Evolutionary conservation across 1,139 yeast genomes (phyloP).

Genomic region (Candida glucosophila): DNA sequence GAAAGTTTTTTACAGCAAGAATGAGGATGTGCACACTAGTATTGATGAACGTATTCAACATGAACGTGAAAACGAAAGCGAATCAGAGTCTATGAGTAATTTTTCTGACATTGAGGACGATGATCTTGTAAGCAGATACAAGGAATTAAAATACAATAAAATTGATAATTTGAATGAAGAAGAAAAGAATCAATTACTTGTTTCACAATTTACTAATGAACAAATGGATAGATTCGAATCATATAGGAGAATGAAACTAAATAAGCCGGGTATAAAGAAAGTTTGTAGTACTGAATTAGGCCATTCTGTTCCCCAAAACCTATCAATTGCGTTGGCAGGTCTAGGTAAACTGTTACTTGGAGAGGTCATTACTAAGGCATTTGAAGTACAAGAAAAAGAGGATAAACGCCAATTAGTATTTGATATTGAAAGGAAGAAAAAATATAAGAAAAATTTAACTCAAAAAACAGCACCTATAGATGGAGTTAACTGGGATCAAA

Average conservation of each 20-base stretch:
- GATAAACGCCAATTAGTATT: conserved; percentile 33
- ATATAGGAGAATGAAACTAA: conserved; percentile 74
- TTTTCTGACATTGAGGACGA: conserved; percentile 30
- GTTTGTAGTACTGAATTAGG: conserved; percentile 73
- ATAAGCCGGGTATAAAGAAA: conserved; percentile 72
- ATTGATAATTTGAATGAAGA: conserved; percentile 25
- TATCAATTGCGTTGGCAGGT: conserved; percentile 79
- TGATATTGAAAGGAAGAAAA: conserved; percentile 31
- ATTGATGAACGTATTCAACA: conserved; percentile 3
- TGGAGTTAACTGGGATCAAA: conserved; percentile 22
- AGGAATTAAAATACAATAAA: conserved; percentile 14
- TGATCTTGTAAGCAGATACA: conserved; percentile 25
- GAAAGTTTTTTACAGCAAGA: conserved; percentile 31
- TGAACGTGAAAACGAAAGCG: conserved; percentile 7
- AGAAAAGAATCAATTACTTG: conserved; percentile 56
- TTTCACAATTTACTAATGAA: conserved; percentile 67
- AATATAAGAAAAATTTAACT: conserved; percentile 19
- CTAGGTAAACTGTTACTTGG: conserved; percentile 83
- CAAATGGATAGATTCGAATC: conserved; percentile 88
- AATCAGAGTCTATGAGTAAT: conserved; percentile 16
- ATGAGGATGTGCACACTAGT: conserved; percentile 9
- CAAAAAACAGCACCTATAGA: conserved; percentile 21
- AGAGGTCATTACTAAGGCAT: conserved; percentile 76
- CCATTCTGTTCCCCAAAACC: conserved; percentile 76
- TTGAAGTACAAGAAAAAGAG: conserved; percentile 54